Conservation (phyloP, 345 rosid genomes). For the Citropsis articulata region DNA sequence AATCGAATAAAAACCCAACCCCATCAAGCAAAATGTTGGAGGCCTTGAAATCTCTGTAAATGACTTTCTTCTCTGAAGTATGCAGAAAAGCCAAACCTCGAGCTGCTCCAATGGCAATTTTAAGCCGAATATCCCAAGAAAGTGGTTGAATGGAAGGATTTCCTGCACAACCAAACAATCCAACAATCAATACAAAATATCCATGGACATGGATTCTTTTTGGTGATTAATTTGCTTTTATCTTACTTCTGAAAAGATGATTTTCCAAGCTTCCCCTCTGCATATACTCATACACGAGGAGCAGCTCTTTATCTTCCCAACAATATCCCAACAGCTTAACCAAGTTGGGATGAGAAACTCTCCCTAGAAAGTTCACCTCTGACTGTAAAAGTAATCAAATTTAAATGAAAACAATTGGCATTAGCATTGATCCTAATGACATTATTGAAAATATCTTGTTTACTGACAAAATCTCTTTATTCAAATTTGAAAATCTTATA, state of each 20-base stretch:
- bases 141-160: conserved; percentile 53
- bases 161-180: conserved; percentile 28
- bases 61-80: conserved; percentile 64
- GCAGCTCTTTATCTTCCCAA: conserved; percentile 67
- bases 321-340: conserved; percentile 80
- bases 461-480: not conserved
- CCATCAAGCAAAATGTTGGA: conserved; percentile 72
- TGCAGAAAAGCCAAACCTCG: conserved; percentile 77
- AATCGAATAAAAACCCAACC: conserved; percentile 42
- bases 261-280: conserved; percentile 74
- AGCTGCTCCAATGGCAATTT: conserved; percentile 78
- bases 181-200: not conserved
- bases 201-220: not conserved
- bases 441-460: not conserved
- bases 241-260: conserved; percentile 82
- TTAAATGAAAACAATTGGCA: not conserved
- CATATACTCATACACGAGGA: conserved; percentile 82
- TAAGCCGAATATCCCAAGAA: conserved; percentile 79
- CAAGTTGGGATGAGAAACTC: conserved; percentile 77
- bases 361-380: conserved; percentile 76
- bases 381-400: conserved; percentile 48
- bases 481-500: not conserved
- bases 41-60: conserved; percentile 83
- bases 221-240: not conserved
- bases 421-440: conserved; percentile 8